Evolutionary conservation across 345 rosid genomes (phyloP).

Genomic region (Firmiana major): DNA sequence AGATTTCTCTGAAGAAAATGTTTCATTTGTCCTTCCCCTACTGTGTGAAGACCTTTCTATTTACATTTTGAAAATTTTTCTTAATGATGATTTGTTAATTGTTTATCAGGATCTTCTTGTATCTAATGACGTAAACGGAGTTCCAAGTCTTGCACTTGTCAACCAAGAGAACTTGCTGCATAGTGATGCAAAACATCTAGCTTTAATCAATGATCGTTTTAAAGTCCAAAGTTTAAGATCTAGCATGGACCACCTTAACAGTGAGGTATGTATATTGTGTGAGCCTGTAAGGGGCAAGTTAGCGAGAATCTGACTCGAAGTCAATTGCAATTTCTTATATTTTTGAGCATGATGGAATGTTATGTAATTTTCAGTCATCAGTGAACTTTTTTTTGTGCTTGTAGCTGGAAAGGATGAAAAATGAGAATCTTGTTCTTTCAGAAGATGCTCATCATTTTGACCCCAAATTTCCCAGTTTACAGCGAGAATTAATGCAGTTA

Average conservation of each 20-base stretch:
- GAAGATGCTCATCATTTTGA: conserved; percentile 43
- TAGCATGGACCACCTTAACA: conserved; percentile 84
- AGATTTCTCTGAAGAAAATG: background rate
- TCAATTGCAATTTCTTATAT: background rate
- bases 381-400: conserved; percentile 1
- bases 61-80: background rate
- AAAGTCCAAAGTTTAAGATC: conserved; percentile 69
- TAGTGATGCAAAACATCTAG: conserved; percentile 43
- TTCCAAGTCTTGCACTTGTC: conserved; percentile 29
- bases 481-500: conserved; percentile 58
- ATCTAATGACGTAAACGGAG: conserved; percentile 40
- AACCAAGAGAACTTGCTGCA: conserved; percentile 35
- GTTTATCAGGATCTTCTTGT: conserved; percentile 48
- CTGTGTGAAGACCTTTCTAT: background rate
- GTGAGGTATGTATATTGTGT: conserved; percentile 54
- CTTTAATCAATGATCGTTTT: conserved; percentile 50
- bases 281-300: background rate
- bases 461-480: conserved; percentile 58
- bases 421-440: conserved; percentile 63
- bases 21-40: background rate
- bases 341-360: conserved; percentile 11
- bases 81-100: conserved; percentile 16
- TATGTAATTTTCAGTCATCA: background rate
- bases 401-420: conserved; percentile 95
- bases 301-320: background rate